A percentile compares a stretch with the other conserved stretches of the same genome.
phyloP scores from a whole-genome alignment of 768 basidiomycete species.

The Leccinum boreale region DNA sequence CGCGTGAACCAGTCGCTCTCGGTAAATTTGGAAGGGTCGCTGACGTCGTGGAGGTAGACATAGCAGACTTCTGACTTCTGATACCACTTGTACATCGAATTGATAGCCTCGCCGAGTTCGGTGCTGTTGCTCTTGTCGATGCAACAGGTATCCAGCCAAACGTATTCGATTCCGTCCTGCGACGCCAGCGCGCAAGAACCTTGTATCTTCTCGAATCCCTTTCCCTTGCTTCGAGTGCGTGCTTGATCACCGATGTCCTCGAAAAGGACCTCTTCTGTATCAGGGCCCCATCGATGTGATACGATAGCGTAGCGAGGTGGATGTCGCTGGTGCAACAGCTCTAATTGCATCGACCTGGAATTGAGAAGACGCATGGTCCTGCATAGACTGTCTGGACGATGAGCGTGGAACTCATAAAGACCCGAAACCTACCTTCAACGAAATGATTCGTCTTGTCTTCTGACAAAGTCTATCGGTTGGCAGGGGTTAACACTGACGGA shows the following conservation, averaged over 20 bases:
- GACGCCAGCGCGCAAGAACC: conserved; percentile 18
- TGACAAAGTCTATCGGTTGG: not conserved
- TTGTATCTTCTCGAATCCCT: conserved; percentile 22
- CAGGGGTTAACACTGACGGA: too few relatives aligned
- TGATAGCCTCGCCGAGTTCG: conserved; percentile 30
- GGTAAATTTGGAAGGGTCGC: conserved; percentile 9
- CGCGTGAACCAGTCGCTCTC: conserved; percentile 31
- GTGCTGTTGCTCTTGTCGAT: conserved; percentile 27
- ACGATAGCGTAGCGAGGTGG: conserved; percentile 21
- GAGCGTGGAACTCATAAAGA: not conserved
- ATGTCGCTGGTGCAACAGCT: conserved; percentile 2
- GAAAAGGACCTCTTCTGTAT: conserved; percentile 23
- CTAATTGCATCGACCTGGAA: conserved; percentile 12
- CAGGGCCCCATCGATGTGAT: conserved; percentile 27
- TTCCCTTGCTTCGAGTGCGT: conserved; percentile 10
- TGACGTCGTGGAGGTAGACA: conserved; percentile 27
- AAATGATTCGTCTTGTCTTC: not conserved
- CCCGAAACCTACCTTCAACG: conserved; percentile 4
- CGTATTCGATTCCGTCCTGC: conserved; percentile 13
- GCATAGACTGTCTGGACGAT: not conserved
- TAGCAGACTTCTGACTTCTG: conserved; percentile 23
- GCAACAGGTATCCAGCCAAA: conserved; percentile 35
- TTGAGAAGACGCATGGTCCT: conserved; percentile 26
- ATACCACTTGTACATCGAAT: conserved; percentile 36
- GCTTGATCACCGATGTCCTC: conserved; percentile 19